These are phyloP conservation scores for Gamarada debralockiae DNA, from an alignment of 495 filamentous ascomycete genomes.

Conservation along the genomic window DNA sequence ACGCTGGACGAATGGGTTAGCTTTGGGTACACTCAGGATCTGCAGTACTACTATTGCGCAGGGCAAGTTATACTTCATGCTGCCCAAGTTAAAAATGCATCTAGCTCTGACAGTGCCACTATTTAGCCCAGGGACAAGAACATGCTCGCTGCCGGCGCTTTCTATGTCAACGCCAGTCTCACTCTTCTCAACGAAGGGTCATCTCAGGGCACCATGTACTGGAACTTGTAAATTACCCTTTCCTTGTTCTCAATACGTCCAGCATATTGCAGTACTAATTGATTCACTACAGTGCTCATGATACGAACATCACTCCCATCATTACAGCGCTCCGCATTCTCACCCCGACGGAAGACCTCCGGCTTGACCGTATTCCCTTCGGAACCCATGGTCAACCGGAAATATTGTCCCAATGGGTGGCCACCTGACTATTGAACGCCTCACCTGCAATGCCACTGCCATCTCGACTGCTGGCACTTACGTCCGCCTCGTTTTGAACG, in stretches of 20 bases:
- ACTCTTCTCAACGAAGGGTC: background rate
- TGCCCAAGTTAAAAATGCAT: background rate
- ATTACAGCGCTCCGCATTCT: background rate
- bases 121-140: background rate
- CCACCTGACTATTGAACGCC: background rate
- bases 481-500: background rate
- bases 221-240: background rate
- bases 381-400: background rate
- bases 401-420: background rate
- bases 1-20: background rate
- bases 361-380: background rate
- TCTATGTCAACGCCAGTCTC: background rate
- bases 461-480: background rate
- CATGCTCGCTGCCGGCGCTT: background rate
- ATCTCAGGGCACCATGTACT: background rate
- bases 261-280: no score
- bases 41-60: background rate
- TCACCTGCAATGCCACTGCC: background rate
- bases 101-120: background rate
- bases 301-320: background rate
- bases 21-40: background rate
- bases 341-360: background rate
- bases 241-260: background rate
- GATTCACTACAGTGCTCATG: background rate
- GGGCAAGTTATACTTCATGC: background rate